Conservation (phyloP, 106 monocot genomes). For the Dactylorhiza incarnata region DNA sequence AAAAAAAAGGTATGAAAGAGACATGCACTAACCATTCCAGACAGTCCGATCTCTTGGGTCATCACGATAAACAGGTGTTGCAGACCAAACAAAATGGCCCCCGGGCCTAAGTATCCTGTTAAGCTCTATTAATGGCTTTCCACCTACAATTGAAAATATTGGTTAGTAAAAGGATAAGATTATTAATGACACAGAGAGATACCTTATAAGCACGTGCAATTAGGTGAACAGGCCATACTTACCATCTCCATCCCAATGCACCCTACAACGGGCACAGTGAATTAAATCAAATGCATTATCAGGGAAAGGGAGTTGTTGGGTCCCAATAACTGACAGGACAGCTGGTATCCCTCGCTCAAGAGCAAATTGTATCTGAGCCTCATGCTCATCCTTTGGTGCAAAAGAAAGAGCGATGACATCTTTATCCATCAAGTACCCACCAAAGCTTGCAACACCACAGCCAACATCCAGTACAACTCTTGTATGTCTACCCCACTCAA, state of each 20-base stretch:
- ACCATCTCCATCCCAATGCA: slow-evolving; percentile 92
- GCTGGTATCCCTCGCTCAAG: slow-evolving; percentile 91
- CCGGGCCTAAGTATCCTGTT: slow-evolving; percentile 90
- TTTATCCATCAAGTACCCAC: slow-evolving; percentile 64
- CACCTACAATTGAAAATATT: slow-evolving; percentile 44
- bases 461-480: slow-evolving; percentile 93
- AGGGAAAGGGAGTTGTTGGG: slow-evolving; percentile 67
- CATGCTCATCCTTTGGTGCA: slow-evolving; percentile 92
- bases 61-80: slow-evolving; percentile 93
- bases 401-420: slow-evolving; percentile 77
- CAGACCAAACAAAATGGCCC: slow-evolving; percentile 89
- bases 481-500: slow-evolving; percentile 72
- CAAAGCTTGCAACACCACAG: slow-evolving; percentile 98
- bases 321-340: slow-evolving; percentile 69
- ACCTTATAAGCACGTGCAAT: neutral
- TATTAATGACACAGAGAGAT: neutral
- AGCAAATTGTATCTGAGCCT: slow-evolving; percentile 95
- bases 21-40: slow-evolving; percentile 74
- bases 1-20: neutral
- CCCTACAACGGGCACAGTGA: slow-evolving; percentile 85
- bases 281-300: slow-evolving; percentile 82
- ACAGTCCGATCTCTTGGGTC: slow-evolving; percentile 42
- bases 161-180: neutral
- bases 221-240: slow-evolving; percentile 9
- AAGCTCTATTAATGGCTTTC: slow-evolving; percentile 82